These are phyloP conservation scores for Calocera cornea DNA, from an alignment of 768 basidiomycete species.

Conservation along the genomic window DNA sequence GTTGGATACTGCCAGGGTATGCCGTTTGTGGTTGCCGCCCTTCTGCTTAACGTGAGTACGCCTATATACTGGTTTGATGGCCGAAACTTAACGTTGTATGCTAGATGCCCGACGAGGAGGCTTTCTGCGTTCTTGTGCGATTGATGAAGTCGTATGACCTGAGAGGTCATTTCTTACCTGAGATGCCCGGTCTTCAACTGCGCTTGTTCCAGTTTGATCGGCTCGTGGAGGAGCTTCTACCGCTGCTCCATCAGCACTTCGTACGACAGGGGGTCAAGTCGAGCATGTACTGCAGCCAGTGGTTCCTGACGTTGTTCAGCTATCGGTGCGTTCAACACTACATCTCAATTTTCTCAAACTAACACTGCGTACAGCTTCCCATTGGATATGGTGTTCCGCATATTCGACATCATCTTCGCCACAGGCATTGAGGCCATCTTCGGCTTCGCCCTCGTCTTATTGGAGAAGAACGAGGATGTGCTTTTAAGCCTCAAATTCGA, in stretches of 20 bases:
- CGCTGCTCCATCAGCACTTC: conserved; percentile 86
- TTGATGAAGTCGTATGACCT: conserved; percentile 95
- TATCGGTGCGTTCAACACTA: conserved; percentile 48
- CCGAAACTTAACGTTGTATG: neutral
- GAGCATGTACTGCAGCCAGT: conserved; percentile 97
- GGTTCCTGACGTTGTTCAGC: conserved; percentile 96
- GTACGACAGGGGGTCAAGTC: conserved; percentile 89
- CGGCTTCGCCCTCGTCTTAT: conserved; percentile 75
- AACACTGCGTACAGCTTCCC: conserved; percentile 56
- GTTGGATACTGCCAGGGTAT: conserved; percentile 98
- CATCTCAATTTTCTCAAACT: neutral
- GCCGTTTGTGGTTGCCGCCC: conserved; percentile 88
- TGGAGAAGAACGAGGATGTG: conserved; percentile 75
- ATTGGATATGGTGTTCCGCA: conserved; percentile 83
- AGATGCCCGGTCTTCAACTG: conserved; percentile 94
- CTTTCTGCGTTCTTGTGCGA: conserved; percentile 86
- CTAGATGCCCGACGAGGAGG: conserved; percentile 99
- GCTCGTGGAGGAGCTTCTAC: conserved; percentile 79
- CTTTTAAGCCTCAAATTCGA: conserved; percentile 80
- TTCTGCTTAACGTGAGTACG: conserved; percentile 68
- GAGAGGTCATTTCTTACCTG: conserved; percentile 92
- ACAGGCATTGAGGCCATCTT: conserved; percentile 97
- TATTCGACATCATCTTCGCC: conserved; percentile 91
- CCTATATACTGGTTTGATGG: neutral
- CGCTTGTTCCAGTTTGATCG: conserved; percentile 90